These are phyloP conservation scores for Furculomyces boomerangus DNA, from an alignment of 371 early-diverging fungal genomes.

Conservation along the genomic window DNA sequence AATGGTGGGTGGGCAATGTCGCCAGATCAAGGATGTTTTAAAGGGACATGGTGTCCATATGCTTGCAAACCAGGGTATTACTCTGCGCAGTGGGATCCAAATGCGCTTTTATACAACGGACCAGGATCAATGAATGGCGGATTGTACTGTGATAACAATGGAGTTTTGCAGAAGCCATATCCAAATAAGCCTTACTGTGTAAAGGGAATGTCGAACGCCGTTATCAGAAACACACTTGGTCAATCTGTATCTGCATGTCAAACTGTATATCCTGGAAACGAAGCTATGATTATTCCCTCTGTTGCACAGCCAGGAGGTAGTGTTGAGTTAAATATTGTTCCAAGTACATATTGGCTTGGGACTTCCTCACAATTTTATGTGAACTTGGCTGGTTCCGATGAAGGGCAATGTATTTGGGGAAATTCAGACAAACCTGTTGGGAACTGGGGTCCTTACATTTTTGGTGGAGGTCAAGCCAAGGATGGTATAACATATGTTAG, in stretches of 20 bases:
- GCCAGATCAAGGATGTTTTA: slow-evolving; percentile 17
- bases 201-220: slow-evolving; percentile 14
- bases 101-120: slow-evolving; percentile 12
- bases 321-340: slow-evolving; percentile 16
- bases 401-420: slow-evolving; percentile 23
- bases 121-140: slow-evolving; percentile 24
- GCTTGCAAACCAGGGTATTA: slow-evolving; percentile 25
- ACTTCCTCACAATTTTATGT: slow-evolving; percentile 26
- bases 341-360: slow-evolving; percentile 22
- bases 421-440: slow-evolving; percentile 13
- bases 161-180: slow-evolving; percentile 17
- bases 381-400: slow-evolving; percentile 15
- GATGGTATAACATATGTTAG: slow-evolving; percentile 24
- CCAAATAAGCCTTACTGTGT: slow-evolving; percentile 14
- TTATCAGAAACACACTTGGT: slow-evolving; percentile 16
- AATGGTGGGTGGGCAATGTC: slow-evolving; percentile 31
- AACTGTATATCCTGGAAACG: slow-evolving; percentile 27
- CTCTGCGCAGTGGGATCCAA: slow-evolving; percentile 24
- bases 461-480: slow-evolving; percentile 20
- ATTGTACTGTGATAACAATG: slow-evolving; percentile 12
- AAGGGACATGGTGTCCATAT: slow-evolving; percentile 22
- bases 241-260: slow-evolving; percentile 24
- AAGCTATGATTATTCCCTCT: slow-evolving; percentile 29
- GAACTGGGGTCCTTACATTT: slow-evolving; percentile 26
- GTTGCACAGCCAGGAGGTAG: slow-evolving; percentile 12